phyloP scores from a whole-genome alignment of 2,329 filamentous ascomycete species.

The Fusarium marasasianum region DNA sequence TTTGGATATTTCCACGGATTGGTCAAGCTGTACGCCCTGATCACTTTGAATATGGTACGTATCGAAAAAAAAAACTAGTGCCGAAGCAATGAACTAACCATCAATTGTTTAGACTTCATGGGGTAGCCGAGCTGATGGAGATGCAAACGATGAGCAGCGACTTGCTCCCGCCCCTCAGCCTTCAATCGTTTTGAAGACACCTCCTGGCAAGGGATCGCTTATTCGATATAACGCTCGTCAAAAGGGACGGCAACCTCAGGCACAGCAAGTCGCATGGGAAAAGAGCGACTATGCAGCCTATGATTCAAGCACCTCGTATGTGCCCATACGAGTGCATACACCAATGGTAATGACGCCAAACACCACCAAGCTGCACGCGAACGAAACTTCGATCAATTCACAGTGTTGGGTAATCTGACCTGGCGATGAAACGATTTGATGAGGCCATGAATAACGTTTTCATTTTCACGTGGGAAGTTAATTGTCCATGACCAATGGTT shows the following conservation, averaged over 20 bases:
- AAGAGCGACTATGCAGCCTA: constrained; percentile 48
- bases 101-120: constrained; percentile 77
- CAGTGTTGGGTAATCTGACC: constrained; percentile 38
- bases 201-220: constrained; percentile 54
- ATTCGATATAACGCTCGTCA: constrained; percentile 58
- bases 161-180: constrained; percentile 62
- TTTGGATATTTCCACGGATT: constrained; percentile 94
- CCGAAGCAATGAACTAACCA: constrained; percentile 18
- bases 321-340: constrained; percentile 43
- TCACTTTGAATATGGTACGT: constrained; percentile 84
- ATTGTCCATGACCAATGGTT: constrained; percentile 31
- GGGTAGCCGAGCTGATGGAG: constrained; percentile 92
- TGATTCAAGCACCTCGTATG: constrained; percentile 51
- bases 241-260: constrained; percentile 48
- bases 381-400: constrained; percentile 34
- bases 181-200: constrained; percentile 54
- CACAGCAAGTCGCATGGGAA: constrained; percentile 42
- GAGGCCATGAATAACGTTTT: constrained; percentile 43
- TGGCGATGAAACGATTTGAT: constrained; percentile 41
- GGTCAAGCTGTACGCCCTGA: constrained; percentile 89
- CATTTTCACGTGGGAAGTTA: constrained; percentile 27
- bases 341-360: constrained; percentile 36
- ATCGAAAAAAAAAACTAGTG: constrained; percentile 19
- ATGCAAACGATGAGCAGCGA: constrained; percentile 80
- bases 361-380: constrained; percentile 34